Conservation (phyloP, 805 yeast genomes). For the Vanderwaltozyma polyspora region DNA sequence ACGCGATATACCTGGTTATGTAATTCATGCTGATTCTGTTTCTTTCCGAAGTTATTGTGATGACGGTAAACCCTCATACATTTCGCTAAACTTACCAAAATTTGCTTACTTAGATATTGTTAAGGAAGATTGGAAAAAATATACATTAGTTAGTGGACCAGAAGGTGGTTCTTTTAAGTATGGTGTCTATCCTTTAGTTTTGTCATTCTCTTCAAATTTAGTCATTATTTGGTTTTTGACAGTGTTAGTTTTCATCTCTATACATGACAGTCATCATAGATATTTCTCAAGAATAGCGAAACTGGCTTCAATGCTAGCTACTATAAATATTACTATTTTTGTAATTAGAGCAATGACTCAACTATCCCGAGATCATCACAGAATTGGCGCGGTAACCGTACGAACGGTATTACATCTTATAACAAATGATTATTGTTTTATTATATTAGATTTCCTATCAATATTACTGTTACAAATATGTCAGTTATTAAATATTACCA, state of each 20-base stretch:
- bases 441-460: constrained; percentile 46
- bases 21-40: constrained; percentile 11
- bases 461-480: constrained; percentile 49
- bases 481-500: constrained; percentile 61
- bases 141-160: constrained; percentile 20
- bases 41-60: constrained; percentile 28
- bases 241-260: constrained; percentile 51
- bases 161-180: constrained; percentile 38
- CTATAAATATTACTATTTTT: constrained; percentile 42
- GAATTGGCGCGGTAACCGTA: constrained; percentile 25
- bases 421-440: constrained; percentile 36
- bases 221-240: constrained; percentile 55
- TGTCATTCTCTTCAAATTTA: constrained; percentile 52
- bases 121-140: constrained; percentile 38
- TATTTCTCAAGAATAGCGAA: constrained; percentile 21
- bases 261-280: constrained; percentile 49
- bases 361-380: constrained; percentile 37
- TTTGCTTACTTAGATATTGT: constrained; percentile 34
- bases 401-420: constrained; percentile 25
- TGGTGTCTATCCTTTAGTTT: constrained; percentile 50
- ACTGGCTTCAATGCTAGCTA: constrained; percentile 39
- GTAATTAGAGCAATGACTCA: constrained; percentile 37
- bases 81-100: constrained; percentile 25
- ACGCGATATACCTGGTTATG: constrained; percentile 5
- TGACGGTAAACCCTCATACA: constrained; percentile 26